Conservation (phyloP, 129 eudicot genomes). For the Flaveria brownii region DNA sequence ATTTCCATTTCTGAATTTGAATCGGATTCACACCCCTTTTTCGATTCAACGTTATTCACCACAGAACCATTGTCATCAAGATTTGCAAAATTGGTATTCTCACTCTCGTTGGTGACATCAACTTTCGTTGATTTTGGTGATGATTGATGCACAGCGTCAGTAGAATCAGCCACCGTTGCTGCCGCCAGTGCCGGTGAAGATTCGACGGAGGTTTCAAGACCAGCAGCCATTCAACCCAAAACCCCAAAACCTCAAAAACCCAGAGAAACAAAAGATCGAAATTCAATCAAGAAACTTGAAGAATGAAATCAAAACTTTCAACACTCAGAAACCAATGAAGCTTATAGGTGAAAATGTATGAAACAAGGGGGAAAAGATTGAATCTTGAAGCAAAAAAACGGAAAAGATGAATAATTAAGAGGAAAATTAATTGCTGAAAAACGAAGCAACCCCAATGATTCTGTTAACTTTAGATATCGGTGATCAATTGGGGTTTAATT, state of each 20-base stretch:
- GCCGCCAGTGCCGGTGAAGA: constrained; percentile 27
- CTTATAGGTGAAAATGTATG: constrained; percentile 1
- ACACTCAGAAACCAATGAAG: neutral
- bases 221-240: constrained; percentile 72
- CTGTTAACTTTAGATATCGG: constrained; percentile 20
- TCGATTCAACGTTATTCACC: neutral
- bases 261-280: constrained; percentile 23
- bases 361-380: constrained; percentile 12
- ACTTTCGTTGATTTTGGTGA: constrained; percentile 24
- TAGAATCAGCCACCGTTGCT: constrained; percentile 22
- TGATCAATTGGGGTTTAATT: constrained; percentile 24
- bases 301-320: constrained; percentile 7
- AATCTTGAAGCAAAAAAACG: neutral
- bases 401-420: constrained; percentile 10
- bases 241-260: constrained; percentile 24
- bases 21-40: constrained; percentile 48
- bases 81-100: constrained; percentile 32
- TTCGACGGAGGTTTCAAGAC: constrained; percentile 59
- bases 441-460: constrained; percentile 40
- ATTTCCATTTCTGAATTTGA: constrained; percentile 65
- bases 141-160: constrained; percentile 37
- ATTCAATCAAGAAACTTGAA: constrained; percentile 18
- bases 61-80: neutral
- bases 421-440: constrained; percentile 26
- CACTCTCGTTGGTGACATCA: constrained; percentile 30